Evolutionary conservation across 1,284 basidiomycete species (phyloP), one percentile per base, ranked within the genome.

Genomic region (Hypsizygus ulmarius): DNA sequence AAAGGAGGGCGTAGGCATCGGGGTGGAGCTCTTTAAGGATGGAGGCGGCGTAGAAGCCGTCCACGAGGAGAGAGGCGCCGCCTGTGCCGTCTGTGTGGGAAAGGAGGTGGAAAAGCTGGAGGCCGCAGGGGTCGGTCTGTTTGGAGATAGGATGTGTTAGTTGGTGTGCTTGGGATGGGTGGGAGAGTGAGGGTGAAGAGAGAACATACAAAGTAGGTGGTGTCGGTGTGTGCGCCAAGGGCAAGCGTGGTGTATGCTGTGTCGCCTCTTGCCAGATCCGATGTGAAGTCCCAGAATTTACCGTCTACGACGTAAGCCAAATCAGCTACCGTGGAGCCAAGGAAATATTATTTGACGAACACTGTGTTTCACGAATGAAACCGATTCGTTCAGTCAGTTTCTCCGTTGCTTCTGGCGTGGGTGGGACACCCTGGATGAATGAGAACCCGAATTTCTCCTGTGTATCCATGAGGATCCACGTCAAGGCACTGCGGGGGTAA

Each of bases 201-300:
- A 16, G 3, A 49, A 68, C 82, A 50, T 58, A 92, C 87, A 59
- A 89, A 93, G 69, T 97, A 97, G 1, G 95, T 96, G 40, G 90
- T 97, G 61, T 98, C 96, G 1, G 95, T 98, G 64, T 99, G 96
- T 0, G 93, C 93, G 6, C 82, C 84, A 4, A 99, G 79, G 0
- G 87, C 87, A 34, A 97, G 68, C 15, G 87, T 90, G 6, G 93
- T 95, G 68, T 99, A 99, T 15, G 87, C 85, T 5, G 92, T 86
- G 64, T 98, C 95, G 15, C 93, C 93, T 61, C 90, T 93, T 9
- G 87, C 84, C 15, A 97, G 78, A 63, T 97, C 86, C 0, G 94
- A 85, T 0, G 94, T 97, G 62, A 99, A 97, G 61, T 97, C 93
- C 95, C 96, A 99, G 68, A 98, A 96, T 41, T 84, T 84, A 28